phyloP scores from a whole-genome alignment of 2,329 filamentous ascomycete genomes.

The Lachnellula suecica region DNA sequence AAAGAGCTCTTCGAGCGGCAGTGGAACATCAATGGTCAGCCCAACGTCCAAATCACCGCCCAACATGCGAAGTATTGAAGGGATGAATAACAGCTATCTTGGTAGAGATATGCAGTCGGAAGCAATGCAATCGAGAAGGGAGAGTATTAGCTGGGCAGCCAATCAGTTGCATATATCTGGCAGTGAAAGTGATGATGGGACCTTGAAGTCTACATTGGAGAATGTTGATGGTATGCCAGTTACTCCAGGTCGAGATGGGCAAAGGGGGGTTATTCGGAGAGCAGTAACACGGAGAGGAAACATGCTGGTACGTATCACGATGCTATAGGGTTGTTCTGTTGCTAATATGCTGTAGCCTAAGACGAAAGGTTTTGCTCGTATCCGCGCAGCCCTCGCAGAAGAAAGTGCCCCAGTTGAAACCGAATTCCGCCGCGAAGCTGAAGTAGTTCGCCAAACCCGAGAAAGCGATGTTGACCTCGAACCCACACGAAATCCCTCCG shows the following conservation, averaged over 20 bases:
- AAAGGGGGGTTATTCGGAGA: slow-evolving; percentile 76
- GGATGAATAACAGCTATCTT: slow-evolving; percentile 47
- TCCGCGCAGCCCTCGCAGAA: slow-evolving; percentile 84
- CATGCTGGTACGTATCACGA: slow-evolving; percentile 65
- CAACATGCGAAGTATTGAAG: slow-evolving; percentile 38
- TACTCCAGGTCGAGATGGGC: slow-evolving; percentile 51
- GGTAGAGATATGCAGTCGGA: slow-evolving; percentile 47
- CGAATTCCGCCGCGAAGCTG: slow-evolving; percentile 86
- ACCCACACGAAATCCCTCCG: slow-evolving; percentile 41
- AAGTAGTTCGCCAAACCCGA: slow-evolving; percentile 92
- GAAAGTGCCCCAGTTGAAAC: slow-evolving; percentile 85
- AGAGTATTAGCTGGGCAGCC: slow-evolving; percentile 88
- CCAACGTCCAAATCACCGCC: slow-evolving; percentile 79
- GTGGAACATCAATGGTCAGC: slow-evolving; percentile 66
- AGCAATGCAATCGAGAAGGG: slow-evolving; percentile 62
- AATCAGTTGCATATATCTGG: slow-evolving; percentile 83
- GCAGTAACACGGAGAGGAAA: slow-evolving; percentile 86
- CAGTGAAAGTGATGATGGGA: slow-evolving; percentile 76
- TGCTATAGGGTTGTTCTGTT: not conserved
- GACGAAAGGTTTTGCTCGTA: slow-evolving; percentile 92
- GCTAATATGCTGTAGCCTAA: slow-evolving; percentile 67
- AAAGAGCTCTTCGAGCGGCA: slow-evolving; percentile 70
- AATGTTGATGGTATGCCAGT: slow-evolving; percentile 39
- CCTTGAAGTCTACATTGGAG: slow-evolving; percentile 42
- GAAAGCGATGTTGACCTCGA: slow-evolving; percentile 77